Percentiles rank a stretch among this genome's conserved stretches.
phyloP scores from a whole-genome alignment of 2,329 filamentous ascomycete genomes.

The Mariannaea sp. region DNA sequence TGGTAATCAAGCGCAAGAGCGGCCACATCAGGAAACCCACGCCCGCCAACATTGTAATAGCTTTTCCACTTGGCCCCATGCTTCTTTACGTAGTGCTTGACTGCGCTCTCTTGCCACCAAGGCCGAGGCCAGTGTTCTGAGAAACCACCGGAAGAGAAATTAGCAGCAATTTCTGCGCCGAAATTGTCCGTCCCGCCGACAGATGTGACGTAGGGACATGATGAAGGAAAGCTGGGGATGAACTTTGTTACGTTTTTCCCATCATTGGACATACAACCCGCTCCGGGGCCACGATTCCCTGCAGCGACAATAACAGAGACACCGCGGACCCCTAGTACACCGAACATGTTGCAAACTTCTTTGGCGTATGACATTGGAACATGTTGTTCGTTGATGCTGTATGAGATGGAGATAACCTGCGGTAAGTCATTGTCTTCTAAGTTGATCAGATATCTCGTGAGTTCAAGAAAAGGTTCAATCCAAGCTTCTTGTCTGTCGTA shows the following conservation, averaged over 20 bases:
- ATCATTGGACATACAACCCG: constrained; percentile 45
- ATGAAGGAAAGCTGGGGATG: constrained; percentile 43
- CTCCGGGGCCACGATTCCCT: constrained; percentile 57
- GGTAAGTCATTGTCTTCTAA: constrained; percentile 61
- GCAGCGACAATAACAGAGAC: constrained; percentile 68
- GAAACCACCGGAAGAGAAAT: constrained; percentile 59
- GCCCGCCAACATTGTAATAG: constrained; percentile 53
- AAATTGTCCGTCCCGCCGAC: constrained; percentile 61
- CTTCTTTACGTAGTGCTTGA: constrained; percentile 48
- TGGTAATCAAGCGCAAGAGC: constrained; percentile 52
- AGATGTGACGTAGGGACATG: constrained; percentile 65
- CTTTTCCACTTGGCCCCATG: constrained; percentile 55
- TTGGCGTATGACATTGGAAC: constrained; percentile 63
- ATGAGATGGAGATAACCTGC: constrained; percentile 69
- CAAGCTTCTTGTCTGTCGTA: constrained; percentile 41
- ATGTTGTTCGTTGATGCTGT: constrained; percentile 70
- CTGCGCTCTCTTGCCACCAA: constrained; percentile 52
- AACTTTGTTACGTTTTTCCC: constrained; percentile 42
- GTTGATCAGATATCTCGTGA: constrained; percentile 63
- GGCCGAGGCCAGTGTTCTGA: constrained; percentile 53
- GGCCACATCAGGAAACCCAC: constrained; percentile 66
- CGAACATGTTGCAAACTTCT: constrained; percentile 60
- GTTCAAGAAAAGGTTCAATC: constrained; percentile 71
- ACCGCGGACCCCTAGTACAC: constrained; percentile 67
- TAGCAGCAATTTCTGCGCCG: constrained; percentile 57